phyloP scores from a whole-genome alignment of 331 rosid genomes.

The Prunus yedoensis region DNA sequence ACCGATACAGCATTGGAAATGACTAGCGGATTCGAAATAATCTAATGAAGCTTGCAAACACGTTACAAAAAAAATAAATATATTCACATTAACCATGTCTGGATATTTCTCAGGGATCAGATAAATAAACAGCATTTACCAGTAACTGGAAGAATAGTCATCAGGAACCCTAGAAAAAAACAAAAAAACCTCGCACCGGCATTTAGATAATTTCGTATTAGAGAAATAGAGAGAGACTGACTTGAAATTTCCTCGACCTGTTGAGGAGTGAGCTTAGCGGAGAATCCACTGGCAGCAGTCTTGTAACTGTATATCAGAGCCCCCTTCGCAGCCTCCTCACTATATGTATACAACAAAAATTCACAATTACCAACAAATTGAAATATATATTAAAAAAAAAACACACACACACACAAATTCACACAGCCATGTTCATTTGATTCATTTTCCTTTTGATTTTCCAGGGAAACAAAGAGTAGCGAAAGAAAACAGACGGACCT shows the following conservation, averaged over 20 bases:
- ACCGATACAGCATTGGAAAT: no score
- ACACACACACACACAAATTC: not conserved
- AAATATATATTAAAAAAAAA: not conserved
- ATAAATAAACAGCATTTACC: not conserved
- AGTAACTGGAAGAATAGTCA: not conserved
- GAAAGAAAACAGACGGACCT: slow-evolving; percentile 37
- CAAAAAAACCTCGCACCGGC: no score
- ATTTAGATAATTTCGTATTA: no score
- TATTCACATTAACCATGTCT: not conserved
- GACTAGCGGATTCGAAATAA: no score
- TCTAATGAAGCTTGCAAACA: no score
- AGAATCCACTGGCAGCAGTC: slow-evolving; percentile 85
- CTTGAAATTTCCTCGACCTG: slow-evolving; percentile 75
- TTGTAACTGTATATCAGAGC: slow-evolving; percentile 90
- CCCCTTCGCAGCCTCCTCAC: slow-evolving; percentile 93
- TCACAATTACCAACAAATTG: not conserved
- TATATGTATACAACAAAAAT: slow-evolving; percentile 15
- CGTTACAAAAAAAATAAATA: no score
- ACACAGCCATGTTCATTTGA: not conserved
- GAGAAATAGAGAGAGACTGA: slow-evolving; percentile 24
- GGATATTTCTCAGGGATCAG: not conserved
- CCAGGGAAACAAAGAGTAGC: slow-evolving; percentile 20
- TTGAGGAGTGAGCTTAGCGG: slow-evolving; percentile 92
- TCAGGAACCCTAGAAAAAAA: not conserved
- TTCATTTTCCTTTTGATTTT: not conserved